Conservation (phyloP, 1,284 basidiomycete genomes). For the Puccinia coronata region DNA sequence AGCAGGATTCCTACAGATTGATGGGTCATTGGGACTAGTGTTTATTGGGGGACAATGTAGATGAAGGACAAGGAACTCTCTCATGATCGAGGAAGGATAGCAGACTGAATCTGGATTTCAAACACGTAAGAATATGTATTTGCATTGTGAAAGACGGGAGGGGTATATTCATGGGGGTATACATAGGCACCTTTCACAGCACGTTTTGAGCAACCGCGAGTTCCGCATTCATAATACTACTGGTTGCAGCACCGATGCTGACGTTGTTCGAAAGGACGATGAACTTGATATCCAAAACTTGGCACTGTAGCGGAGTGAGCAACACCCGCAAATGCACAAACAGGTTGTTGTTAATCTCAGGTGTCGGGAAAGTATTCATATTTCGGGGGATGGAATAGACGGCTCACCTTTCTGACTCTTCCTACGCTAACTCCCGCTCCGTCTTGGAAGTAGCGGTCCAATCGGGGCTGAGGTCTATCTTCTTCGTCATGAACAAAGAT, state of each 20-base stretch:
- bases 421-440: conserved; percentile 93
- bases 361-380: neutral
- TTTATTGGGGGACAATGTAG: too few species aligned
- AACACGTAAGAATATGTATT: too few species aligned
- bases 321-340: neutral
- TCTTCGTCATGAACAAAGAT: conserved; percentile 88
- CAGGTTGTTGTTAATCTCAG: conserved; percentile 1
- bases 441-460: conserved; percentile 86
- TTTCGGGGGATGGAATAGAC: neutral
- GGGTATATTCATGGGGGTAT: too few species aligned
- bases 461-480: conserved; percentile 89
- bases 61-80: too few species aligned
- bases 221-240: conserved; percentile 97
- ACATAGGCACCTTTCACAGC: neutral
- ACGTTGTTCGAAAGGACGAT: conserved; percentile 94
- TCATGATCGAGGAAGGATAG: too few species aligned
- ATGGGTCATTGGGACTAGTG: too few species aligned
- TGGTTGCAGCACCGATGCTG: conserved; percentile 92
- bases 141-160: too few species aligned
- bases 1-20: too few species aligned
- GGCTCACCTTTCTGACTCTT: conserved; percentile 76
- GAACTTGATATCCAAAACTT: conserved; percentile 70
- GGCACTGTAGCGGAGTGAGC: neutral
- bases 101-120: too few species aligned
- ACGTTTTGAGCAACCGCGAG: conserved; percentile 81